phyloP scores from a whole-genome alignment of 2,329 filamentous ascomycete genomes.

The Trematosphaeria pertusa region DNA sequence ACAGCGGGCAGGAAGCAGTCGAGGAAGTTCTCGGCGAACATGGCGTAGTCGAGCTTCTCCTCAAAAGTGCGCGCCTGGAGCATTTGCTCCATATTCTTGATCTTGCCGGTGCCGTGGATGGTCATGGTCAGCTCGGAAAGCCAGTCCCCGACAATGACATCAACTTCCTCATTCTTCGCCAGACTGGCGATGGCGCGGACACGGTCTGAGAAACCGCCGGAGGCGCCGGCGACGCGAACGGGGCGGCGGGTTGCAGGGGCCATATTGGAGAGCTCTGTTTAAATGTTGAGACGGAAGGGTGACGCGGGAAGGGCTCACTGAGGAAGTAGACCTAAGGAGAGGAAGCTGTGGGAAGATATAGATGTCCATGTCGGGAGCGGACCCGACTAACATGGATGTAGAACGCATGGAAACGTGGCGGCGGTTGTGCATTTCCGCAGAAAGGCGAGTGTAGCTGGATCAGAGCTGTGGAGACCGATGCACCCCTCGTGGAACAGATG shows the following conservation, averaged over 20 bases:
- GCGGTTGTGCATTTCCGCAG: conserved; percentile 29
- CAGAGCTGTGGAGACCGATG: conserved; percentile 12
- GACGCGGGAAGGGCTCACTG: not conserved
- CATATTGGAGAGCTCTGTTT: conserved; percentile 20
- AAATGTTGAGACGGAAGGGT: too few species aligned
- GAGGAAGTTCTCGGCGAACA: conserved; percentile 53
- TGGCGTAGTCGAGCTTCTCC: conserved; percentile 33
- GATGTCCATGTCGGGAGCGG: conserved; percentile 8
- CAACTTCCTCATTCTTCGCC: conserved; percentile 45
- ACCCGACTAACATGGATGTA: conserved; percentile 6
- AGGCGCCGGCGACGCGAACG: conserved; percentile 53
- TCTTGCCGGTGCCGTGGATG: conserved; percentile 33
- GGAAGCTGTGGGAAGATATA: conserved; percentile 12
- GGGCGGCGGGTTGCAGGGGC: conserved; percentile 33
- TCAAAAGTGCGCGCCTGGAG: not conserved
- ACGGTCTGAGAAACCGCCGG: conserved; percentile 54
- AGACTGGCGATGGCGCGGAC: conserved; percentile 52
- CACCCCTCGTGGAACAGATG: conserved; percentile 21
- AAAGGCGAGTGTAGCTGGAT: conserved; percentile 3
- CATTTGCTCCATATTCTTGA: conserved; percentile 34
- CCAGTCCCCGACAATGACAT: conserved; percentile 44
- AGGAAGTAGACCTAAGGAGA: not conserved
- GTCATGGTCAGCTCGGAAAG: conserved; percentile 42
- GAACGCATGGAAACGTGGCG: conserved; percentile 6
- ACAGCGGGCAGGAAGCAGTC: conserved; percentile 54